These are phyloP conservation scores for Coniophora puteana DNA, from an alignment of 1,284 basidiomycete species.

Conservation along the genomic window DNA sequence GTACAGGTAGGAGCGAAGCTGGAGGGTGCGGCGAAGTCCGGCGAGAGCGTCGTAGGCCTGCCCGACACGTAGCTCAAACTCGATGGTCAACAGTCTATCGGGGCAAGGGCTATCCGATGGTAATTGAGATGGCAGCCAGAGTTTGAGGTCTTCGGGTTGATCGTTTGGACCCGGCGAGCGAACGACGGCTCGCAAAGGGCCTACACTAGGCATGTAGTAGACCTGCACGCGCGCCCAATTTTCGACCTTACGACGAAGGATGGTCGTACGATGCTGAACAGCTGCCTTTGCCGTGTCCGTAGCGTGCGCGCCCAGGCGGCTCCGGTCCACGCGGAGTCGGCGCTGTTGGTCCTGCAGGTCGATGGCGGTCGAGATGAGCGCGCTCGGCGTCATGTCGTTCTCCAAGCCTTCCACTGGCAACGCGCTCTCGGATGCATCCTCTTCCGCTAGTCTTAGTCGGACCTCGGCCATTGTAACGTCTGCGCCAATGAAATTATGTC, in stretches of 20 bases:
- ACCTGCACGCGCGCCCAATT: slow-evolving; percentile 7
- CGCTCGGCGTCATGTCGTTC: slow-evolving; percentile 1
- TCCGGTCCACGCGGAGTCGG: slow-evolving; percentile 5
- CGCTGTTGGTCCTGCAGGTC: slow-evolving; percentile 10
- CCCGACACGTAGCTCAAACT: slow-evolving; percentile 2
- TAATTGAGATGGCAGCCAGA: neutral
- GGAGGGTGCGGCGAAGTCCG: neutral
- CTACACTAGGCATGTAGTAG: slow-evolving; percentile 8
- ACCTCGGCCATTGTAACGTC: neutral
- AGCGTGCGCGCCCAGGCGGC: neutral
- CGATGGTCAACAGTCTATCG: too few species aligned
- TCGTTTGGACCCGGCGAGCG: too few species aligned
- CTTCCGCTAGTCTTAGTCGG: neutral
- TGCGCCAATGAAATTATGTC: neutral
- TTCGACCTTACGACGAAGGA: neutral
- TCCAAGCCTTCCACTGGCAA: neutral
- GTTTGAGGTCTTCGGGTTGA: neutral
- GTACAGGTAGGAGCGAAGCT: neutral
- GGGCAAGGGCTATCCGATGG: too few species aligned
- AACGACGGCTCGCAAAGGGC: neutral
- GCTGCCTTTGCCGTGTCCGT: slow-evolving; percentile 8
- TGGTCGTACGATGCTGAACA: slow-evolving; percentile 1
- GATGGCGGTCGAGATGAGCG: slow-evolving; percentile 3
- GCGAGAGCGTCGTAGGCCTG: slow-evolving; percentile 4
- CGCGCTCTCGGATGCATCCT: too few species aligned